phyloP scores from a whole-genome alignment of 768 basidiomycete genomes.

The Rhizopogon salebrosus region DNA sequence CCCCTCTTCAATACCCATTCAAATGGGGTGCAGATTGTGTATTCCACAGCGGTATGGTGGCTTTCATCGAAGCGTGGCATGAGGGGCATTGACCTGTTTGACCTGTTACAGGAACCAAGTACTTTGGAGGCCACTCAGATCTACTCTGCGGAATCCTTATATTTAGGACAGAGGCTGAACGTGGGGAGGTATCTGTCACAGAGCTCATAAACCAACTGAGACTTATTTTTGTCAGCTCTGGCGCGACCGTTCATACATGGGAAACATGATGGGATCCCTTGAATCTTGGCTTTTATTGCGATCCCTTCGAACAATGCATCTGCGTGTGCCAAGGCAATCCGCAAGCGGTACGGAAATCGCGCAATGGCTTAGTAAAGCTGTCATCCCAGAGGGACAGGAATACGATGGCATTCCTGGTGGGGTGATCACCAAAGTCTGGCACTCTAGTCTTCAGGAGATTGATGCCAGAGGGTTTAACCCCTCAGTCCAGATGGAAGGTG shows the following conservation, averaged over 20 bases:
- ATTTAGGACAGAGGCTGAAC: conserved; percentile 60
- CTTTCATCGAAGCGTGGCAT: conserved; percentile 35
- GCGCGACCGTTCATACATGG: conserved; percentile 55
- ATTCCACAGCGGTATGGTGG: conserved; percentile 31
- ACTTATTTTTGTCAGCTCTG: conserved; percentile 43
- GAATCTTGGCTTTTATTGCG: conserved; percentile 83
- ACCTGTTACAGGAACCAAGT: conserved; percentile 60
- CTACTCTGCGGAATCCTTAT: conserved; percentile 74
- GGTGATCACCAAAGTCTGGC: conserved; percentile 61
- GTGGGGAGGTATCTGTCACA: conserved; percentile 45
- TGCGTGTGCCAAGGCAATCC: conserved; percentile 77
- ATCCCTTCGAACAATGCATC: conserved; percentile 76
- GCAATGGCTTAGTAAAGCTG: conserved; percentile 60
- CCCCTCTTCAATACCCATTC: conserved; percentile 86
- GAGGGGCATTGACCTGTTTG: no score
- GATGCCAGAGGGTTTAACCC: conserved; percentile 62
- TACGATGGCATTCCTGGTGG: conserved; percentile 71
- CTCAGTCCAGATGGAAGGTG: conserved; percentile 65
- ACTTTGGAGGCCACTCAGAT: conserved; percentile 86
- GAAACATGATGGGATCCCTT: conserved; percentile 68
- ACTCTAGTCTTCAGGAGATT: conserved; percentile 68
- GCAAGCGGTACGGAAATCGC: conserved; percentile 68
- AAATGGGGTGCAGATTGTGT: conserved; percentile 72
- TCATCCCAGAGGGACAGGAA: conserved; percentile 41
- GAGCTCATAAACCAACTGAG: not conserved